These are phyloP conservation scores for Meyerozyma sp. DNA, from an alignment of 1,139 yeast genomes.

Conservation along the genomic window DNA sequence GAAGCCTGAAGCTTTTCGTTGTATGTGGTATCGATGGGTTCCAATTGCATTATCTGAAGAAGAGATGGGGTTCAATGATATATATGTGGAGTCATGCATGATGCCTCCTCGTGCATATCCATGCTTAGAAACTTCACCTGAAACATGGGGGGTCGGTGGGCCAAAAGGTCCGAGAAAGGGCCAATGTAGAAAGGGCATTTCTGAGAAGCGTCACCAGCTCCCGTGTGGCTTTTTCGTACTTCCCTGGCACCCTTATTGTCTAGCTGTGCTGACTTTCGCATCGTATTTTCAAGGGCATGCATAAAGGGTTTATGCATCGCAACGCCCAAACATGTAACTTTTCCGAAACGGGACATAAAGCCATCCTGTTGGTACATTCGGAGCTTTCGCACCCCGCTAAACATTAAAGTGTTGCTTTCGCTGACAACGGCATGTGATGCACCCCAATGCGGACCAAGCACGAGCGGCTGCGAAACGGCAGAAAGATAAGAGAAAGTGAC, in stretches of 20 bases:
- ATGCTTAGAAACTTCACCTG: neutral
- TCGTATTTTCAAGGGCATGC: too few relatives aligned
- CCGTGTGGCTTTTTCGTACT: too few relatives aligned
- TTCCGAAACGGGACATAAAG: neutral
- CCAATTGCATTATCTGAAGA: neutral
- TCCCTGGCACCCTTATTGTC: too few relatives aligned
- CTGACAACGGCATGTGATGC: neutral
- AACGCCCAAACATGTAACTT: neutral
- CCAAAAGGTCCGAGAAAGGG: too few relatives aligned
- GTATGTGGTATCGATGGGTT: neutral
- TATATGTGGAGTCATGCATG: neutral
- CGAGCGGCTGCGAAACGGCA: too few relatives aligned
- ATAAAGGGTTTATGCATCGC: too few relatives aligned
- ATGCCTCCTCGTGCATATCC: conserved; percentile 4
- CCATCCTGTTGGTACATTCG: neutral
- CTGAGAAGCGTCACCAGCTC: too few relatives aligned
- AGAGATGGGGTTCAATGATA: too few relatives aligned
- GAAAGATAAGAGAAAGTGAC: too few relatives aligned
- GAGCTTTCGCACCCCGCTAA: neutral
- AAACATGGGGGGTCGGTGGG: neutral
- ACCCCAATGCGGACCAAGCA: too few relatives aligned
- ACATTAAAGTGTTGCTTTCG: neutral
- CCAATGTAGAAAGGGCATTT: too few relatives aligned
- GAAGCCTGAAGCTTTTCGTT: neutral
- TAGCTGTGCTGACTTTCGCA: too few relatives aligned